Conservation (phyloP, 140 eudicot genomes). For the Flaveria floridana region DNA sequence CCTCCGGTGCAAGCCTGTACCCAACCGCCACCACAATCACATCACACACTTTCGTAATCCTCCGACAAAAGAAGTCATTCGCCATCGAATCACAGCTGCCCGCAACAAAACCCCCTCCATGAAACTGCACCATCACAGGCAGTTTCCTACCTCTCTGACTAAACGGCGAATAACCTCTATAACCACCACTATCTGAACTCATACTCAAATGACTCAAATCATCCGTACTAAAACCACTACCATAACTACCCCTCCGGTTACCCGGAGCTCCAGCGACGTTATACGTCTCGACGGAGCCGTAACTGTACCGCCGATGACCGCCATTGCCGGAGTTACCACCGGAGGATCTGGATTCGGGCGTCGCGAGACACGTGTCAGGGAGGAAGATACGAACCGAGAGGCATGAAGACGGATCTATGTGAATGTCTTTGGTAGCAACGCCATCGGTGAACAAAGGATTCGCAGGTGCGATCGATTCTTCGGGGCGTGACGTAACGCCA, state of each 20-base stretch:
- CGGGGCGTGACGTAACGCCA: conserved; percentile 90
- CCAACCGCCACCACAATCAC: conserved; percentile 94
- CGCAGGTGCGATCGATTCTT: conserved; percentile 68
- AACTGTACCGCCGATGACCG: conserved; percentile 51
- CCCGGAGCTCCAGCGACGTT: conserved; percentile 2
- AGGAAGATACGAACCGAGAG: conserved; percentile 73
- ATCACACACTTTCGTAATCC: conserved; percentile 87
- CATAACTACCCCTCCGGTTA: conserved; percentile 54
- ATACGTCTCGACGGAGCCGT: conserved; percentile 33
- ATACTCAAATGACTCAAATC: no score
- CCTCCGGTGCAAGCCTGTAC: conserved; percentile 94
- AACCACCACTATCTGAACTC: conserved; percentile 42
- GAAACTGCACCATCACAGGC: conserved; percentile 90
- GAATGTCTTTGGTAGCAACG: conserved; percentile 90
- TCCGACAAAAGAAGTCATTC: conserved; percentile 77
- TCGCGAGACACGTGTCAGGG: conserved; percentile 65
- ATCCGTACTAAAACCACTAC: conserved; percentile 42
- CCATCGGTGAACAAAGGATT: conserved; percentile 83
- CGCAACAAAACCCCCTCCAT: conserved; percentile 92
- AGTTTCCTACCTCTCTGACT: conserved; percentile 47
- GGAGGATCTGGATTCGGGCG: conserved; percentile 35
- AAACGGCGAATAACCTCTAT: conserved; percentile 77
- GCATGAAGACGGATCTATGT: conserved; percentile 76
- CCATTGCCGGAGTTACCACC: conserved; percentile 15
- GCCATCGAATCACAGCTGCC: conserved; percentile 89